Evolutionary conservation across 2,329 filamentous ascomycete genomes (phyloP), one percentile per base, ranked within the genome.

Genomic region (Neoscytalidium dimidiatum): DNA sequence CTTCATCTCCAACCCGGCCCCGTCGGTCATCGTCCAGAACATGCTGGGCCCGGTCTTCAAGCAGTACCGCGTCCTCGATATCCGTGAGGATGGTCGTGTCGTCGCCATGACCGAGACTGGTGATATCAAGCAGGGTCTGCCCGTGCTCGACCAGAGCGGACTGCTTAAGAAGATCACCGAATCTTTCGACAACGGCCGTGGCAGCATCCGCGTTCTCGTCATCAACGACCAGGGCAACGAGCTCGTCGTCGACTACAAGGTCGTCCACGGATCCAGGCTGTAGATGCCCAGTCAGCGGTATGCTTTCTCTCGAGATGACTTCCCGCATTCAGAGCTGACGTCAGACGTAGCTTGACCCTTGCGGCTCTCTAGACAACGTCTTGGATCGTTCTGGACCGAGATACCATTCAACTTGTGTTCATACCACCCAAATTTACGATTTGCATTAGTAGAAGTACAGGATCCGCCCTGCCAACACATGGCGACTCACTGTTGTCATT

Each of bases 1-100:
- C 75, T 97, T 97, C 84, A 89, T 98, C 84, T 94, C 92, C 83
- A 96, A 96, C 90, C 95, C 95, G 70, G 92, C 91, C 71, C 94
- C 94, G 73, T 97, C 92, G 73, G 95, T 99, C 67, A 89, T 98
- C 69, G 94, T 99, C 76, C 95, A 99, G 90, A 98, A 94, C 85
- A 98, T 99, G 93, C 91, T 96, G 72, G 95, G 94, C 74, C 95
- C 95, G 69, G 89, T 98, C 85, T 97, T 98, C 92, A 98, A 98
- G 92, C 95, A 98, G 88, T 99, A 99, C 90, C 94, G 95, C 77
- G 94, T 99, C 79, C 90, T 99, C 68, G 95, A 99, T 85, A 90
- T 99, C 81, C 90, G 93, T 81, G 92, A 96, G 71, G 94, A 89
- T 74, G 85, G 86, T 76, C 82, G 83, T 72, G 81, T 99, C 77